These are phyloP conservation scores for Trichoderma parareesei DNA, from an alignment of 495 filamentous ascomycete species.

Conservation along the genomic window DNA sequence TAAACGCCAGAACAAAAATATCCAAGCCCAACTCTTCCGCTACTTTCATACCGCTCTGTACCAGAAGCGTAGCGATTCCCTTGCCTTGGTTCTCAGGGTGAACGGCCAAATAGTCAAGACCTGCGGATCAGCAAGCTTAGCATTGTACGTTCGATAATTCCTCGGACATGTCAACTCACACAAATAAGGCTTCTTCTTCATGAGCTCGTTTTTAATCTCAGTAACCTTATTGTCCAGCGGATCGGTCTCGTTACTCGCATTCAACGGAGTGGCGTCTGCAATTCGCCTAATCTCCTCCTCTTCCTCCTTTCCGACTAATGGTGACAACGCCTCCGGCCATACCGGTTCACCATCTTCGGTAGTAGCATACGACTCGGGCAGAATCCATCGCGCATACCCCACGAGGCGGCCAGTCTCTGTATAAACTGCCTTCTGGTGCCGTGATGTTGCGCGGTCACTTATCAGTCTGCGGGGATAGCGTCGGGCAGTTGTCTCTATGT, in stretches of 20 bases:
- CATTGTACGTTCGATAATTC: not conserved
- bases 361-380: conserved; percentile 13
- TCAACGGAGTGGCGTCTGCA: conserved; percentile 15
- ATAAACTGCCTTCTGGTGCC: conserved; percentile 28
- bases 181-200: not conserved
- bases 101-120: conserved; percentile 28
- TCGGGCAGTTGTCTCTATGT: conserved; percentile 19
- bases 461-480: conserved; percentile 20
- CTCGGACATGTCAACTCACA: not conserved
- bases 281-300: conserved; percentile 17
- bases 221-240: not conserved
- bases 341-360: not conserved
- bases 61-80: conserved; percentile 23
- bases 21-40: not conserved
- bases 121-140: not conserved
- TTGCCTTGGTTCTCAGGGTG: conserved; percentile 25
- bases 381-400: conserved; percentile 25
- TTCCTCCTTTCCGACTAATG: conserved; percentile 17
- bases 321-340: not conserved
- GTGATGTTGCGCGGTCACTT: conserved; percentile 15
- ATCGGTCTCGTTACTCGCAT: conserved; percentile 4
- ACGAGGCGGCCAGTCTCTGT: conserved; percentile 18
- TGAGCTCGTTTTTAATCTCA: not conserved
- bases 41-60: conserved; percentile 22
- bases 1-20: conserved; percentile 23